phyloP scores from a whole-genome alignment of 805 yeast genomes.

The Pichia cephalocereana region DNA sequence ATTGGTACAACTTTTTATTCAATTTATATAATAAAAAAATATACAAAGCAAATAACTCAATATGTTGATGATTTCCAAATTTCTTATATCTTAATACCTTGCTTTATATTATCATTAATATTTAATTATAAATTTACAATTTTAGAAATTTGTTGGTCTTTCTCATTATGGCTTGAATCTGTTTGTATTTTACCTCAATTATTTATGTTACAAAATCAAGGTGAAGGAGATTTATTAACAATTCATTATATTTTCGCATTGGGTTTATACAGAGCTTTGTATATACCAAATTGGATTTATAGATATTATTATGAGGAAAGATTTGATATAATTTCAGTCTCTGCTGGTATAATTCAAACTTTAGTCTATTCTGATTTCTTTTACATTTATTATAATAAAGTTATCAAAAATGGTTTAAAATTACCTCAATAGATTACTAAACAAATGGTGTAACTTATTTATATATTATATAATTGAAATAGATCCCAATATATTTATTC shows the following conservation, averaged over 20 bases:
- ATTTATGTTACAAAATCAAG: slow-evolving; percentile 80
- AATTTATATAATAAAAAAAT: slow-evolving; percentile 60
- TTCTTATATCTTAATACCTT: slow-evolving; percentile 58
- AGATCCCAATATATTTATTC: no score
- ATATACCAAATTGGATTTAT: slow-evolving; percentile 93
- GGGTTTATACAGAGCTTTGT: slow-evolving; percentile 82
- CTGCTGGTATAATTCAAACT: slow-evolving; percentile 82
- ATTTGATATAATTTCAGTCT: slow-evolving; percentile 60
- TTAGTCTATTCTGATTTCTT: slow-evolving; percentile 89
- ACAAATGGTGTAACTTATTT: no score
- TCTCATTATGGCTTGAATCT: slow-evolving; percentile 86
- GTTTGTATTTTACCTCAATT: slow-evolving; percentile 90
- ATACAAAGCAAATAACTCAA: slow-evolving; percentile 49
- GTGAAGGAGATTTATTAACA: slow-evolving; percentile 81
- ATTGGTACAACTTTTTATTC: slow-evolving; percentile 68
- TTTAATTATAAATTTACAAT: slow-evolving; percentile 58
- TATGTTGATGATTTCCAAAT: slow-evolving; percentile 65
- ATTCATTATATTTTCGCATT: slow-evolving; percentile 89
- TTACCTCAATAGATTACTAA: slow-evolving; percentile 34
- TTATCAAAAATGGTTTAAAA: slow-evolving; percentile 70
- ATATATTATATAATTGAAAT: no score
- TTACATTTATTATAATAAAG: slow-evolving; percentile 77
- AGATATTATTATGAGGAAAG: slow-evolving; percentile 58
- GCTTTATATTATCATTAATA: slow-evolving; percentile 46
- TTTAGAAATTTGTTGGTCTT: slow-evolving; percentile 73